Percentiles rank a stretch among this genome's conserved stretches.
These are phyloP conservation scores for Linnemannia hyalina DNA, from an alignment of 192 early-diverging fungal genomes.

Conservation along the genomic window DNA sequence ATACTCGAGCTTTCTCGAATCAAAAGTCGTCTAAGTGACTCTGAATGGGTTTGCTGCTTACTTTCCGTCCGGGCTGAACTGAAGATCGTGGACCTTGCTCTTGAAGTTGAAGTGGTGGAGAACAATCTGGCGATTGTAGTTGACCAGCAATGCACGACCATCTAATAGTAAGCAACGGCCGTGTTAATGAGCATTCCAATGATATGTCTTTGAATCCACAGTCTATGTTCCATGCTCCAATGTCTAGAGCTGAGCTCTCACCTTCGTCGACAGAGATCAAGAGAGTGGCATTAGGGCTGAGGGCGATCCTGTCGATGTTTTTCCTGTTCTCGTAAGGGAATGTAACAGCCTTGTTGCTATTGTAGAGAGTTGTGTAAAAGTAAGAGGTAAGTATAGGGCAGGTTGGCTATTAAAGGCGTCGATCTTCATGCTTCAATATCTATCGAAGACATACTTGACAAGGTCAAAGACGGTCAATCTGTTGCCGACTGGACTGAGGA, in stretches of 20 bases:
- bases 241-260: constrained; percentile 24
- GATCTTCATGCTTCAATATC: background rate
- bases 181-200: background rate
- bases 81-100: constrained; percentile 79
- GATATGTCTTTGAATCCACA: background rate
- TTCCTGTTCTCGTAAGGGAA: constrained; percentile 95
- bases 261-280: constrained; percentile 94
- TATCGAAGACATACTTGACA: constrained; percentile 74
- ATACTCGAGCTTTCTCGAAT: background rate
- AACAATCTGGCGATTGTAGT: constrained; percentile 87
- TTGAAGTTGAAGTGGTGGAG: constrained; percentile 94
- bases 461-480: constrained; percentile 96
- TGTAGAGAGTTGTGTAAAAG: background rate
- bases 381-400: too few species aligned
- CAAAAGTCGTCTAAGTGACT: background rate
- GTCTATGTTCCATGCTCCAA: background rate
- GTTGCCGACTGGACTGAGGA: constrained; percentile 98
- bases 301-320: constrained; percentile 89
- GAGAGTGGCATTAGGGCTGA: constrained; percentile 91
- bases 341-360: constrained; percentile 90
- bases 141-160: constrained; percentile 89
- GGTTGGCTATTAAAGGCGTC: background rate
- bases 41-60: constrained; percentile 26
- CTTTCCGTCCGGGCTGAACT: constrained; percentile 94
- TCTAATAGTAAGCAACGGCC: constrained; percentile 59